Evolutionary conservation across 2,329 filamentous ascomycete genomes (phyloP), one percentile per base, ranked within the genome.

Genomic region (Neofusicoccum kwambonambiense): DNA sequence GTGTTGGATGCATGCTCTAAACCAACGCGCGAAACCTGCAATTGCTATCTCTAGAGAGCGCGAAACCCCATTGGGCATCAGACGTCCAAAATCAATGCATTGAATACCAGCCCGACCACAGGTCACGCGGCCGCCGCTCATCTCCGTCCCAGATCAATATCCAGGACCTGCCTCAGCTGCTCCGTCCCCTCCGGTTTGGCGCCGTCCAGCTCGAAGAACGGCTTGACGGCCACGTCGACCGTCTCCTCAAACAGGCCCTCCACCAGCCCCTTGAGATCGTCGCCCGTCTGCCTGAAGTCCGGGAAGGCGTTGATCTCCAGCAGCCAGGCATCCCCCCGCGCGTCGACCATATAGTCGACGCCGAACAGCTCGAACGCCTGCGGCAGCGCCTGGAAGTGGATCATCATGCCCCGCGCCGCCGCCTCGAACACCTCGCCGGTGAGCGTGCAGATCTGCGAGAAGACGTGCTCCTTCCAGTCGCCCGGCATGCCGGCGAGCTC

Each of bases 281-380:
- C 84, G 0, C 95, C 95, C 15, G 93, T 97, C 85, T 98, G 94
- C 73, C 86, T 88, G 74, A 98, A 98, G 79, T 99, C 95, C 9
- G 95, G 95, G 78, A 96, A 99, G 0, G 94, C 92, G 80, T 99
- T 99, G 37, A 96, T 86, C 80, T 99, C 95, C 64, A 99, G 80
- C 72, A 99, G 76, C 87, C 89, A 97, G 3, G 87, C 86, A 3
- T 73, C 82, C 0, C 87, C 89, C 8, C 75, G 72, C 0, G 75
- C 83, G 72, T 93, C 91, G 9, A 97, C 88, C 72, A 99, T 77
- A 74, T 95, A 99, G 75, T 99, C 95, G 47, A 98, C 77, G 0
- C 95, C 95, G 75, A 91, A 99, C 7, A 96, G 82, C 80, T 99
- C 95, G 74, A 98, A 98, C 0, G 90, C 91, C 75, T 96, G 94